These are phyloP conservation scores for thale cress (Arabidopsis thaliana) DNA, from an alignment of 345 rosid species.

Conservation along the genomic window DNA sequence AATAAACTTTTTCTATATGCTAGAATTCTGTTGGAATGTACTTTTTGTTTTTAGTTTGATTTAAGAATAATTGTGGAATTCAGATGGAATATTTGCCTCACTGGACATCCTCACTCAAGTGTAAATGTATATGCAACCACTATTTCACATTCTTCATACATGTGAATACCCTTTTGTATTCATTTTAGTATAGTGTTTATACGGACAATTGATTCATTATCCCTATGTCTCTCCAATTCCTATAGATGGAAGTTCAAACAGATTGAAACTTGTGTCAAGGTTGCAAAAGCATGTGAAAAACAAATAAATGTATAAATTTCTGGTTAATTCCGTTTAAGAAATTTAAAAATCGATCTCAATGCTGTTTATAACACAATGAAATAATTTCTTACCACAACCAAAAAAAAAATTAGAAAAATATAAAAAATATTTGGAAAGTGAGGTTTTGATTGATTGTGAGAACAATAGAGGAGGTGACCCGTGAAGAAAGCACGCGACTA, in stretches of 20 bases:
- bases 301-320: background rate
- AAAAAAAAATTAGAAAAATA: background rate
- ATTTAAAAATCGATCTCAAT: background rate
- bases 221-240: background rate
- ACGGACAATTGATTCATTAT: background rate
- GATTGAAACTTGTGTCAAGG: background rate
- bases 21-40: conserved; percentile 45
- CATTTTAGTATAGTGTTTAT: background rate
- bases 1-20: background rate
- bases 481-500: conserved; percentile 44
- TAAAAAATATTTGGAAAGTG: conserved; percentile 10
- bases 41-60: conserved; percentile 33
- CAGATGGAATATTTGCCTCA: conserved; percentile 32
- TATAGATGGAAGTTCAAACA: background rate
- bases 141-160: conserved; percentile 3
- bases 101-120: conserved; percentile 3
- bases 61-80: conserved; percentile 6
- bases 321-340: background rate
- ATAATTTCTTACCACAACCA: background rate
- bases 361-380: background rate
- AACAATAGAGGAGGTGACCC: conserved; percentile 42
- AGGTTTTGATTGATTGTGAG: conserved; percentile 33
- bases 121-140: background rate
- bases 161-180: background rate
- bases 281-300: background rate